phyloP scores from a whole-genome alignment of 805 yeast species.

The Naumovozyma castellii region DNA sequence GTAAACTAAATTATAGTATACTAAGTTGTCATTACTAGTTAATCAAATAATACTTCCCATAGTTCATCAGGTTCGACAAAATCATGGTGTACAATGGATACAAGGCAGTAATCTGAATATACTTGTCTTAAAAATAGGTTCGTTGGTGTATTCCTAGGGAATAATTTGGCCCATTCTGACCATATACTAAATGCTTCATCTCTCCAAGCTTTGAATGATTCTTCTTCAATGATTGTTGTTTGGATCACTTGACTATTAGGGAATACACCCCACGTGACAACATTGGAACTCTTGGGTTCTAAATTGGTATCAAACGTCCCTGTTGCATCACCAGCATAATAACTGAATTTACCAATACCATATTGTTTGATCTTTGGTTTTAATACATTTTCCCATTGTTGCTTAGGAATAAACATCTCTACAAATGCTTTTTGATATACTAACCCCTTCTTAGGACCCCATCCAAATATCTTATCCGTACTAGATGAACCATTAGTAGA shows the following conservation, averaged over 20 bases:
- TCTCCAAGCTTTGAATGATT: slow-evolving; percentile 90
- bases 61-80: slow-evolving; percentile 61
- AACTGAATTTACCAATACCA: slow-evolving; percentile 46
- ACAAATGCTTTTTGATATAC: slow-evolving; percentile 91
- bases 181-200: slow-evolving; percentile 91
- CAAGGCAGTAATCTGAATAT: slow-evolving; percentile 57
- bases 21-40: background rate
- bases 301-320: slow-evolving; percentile 56
- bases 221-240: slow-evolving; percentile 85
- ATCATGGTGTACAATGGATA: slow-evolving; percentile 84
- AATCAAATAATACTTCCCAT: slow-evolving; percentile 52
- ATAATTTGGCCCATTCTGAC: slow-evolving; percentile 84
- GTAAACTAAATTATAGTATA: background rate
- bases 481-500: slow-evolving; percentile 74
- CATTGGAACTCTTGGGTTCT: slow-evolving; percentile 49
- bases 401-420: slow-evolving; percentile 72
- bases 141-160: slow-evolving; percentile 44
- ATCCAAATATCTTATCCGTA: slow-evolving; percentile 83
- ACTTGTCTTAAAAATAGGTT: slow-evolving; percentile 52
- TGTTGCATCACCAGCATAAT: slow-evolving; percentile 59
- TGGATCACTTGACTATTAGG: slow-evolving; percentile 83
- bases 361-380: slow-evolving; percentile 40
- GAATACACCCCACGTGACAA: slow-evolving; percentile 97
- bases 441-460: slow-evolving; percentile 90
- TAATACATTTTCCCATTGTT: slow-evolving; percentile 53